Evolutionary conservation across 192 early-diverging fungal species (phyloP), one percentile per base, ranked within the genome.

Genomic region (Linderina pennispora): DNA sequence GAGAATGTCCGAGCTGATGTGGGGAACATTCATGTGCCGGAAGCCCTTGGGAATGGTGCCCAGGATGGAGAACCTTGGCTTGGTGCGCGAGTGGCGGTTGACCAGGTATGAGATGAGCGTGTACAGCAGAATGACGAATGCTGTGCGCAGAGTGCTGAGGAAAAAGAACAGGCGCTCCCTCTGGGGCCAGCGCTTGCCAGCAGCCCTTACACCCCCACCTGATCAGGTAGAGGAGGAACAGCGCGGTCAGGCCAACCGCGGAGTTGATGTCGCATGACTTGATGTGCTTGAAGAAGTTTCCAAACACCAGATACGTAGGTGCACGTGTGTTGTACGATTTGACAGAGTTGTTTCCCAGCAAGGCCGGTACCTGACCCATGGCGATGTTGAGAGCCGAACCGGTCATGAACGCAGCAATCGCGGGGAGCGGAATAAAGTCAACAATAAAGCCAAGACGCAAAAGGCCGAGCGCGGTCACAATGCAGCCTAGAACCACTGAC

Each of bases 381-480:
- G 85, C 77, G 49, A 93, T 89, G 21, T 77, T 85, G 3, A 88
- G 49, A 13, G 85, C 90, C 16, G 86, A 84, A 8, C 91, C 91
- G 2, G 90, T 80, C 50, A 86, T 91, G 57, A 94, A 97, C 0
- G 90, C 91, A 1, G 85, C 83, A 50, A 97, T 82, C 20, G 87
- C 86, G 1, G 90, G 80, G 16, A 75, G 60, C 20, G 87, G 82
- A 53, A 97, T 88, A 51, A 94, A 92, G 51, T 93, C 86, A 31
- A 94, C 83, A 22, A 94, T 64, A 39, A 90, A 77, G 5, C 93
- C 93, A 11, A 97, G 70, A 5, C 89, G 84, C 14, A 94, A 54
- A 8, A 92, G 44, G 17, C 91, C 93, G 23, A 97, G 48, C 32
- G 75, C 62, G 11, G 82, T 65, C 13, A 85, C 58, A 18, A 91